Evolutionary conservation across 2,329 filamentous ascomycete genomes (phyloP), one percentile per base, ranked within the genome.

Genomic region (Xylaria sp.): DNA sequence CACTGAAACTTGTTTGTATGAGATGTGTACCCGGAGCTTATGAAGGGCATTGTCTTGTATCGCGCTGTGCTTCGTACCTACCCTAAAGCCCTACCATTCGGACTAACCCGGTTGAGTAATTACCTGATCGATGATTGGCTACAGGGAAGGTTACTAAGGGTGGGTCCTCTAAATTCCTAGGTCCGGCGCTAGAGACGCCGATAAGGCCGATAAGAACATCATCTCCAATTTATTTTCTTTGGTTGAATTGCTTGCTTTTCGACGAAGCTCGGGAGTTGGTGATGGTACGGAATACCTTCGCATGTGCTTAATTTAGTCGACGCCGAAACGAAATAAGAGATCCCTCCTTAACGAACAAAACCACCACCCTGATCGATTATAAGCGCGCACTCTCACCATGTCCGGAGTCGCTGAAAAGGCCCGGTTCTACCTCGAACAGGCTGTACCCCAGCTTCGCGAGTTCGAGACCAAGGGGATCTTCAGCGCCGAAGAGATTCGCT

Each of bases 391-490:
- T 9, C 9, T 35, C 9, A 67, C 51, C 61, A 96, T 96, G 91
- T 84, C 92, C 1, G 88, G 86, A 48, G 88, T 94, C 60, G 88
- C 90, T 64, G 94, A 97, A 71, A 97, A 97, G 76, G 94, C 93
- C 58, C 90, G 93, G 60, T 97, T 93, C 76, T 97, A 90, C 75
- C 83, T 97, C 65, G 94, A 99, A 78, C 89, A 93, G 67, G 89
- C 90, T 1, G 90, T 97, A 49, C 91, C 92, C 13, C 92, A 97
- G 74, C 83, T 99, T 59, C 91, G 92, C 64, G 92, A 96, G 70
- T 95, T 91, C 74, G 90, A 96, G 75, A 85, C 90, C 66, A 97
- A 96, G 75, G 88, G 91, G 68, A 89, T 99, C 67, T 99, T 99
- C 77, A 85, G 83, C 19, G 68, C 94, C 86, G 90, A 95, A 66